Evolutionary conservation across 768 basidiomycete species (phyloP), one percentile per base, ranked within the genome.

Genomic region (Tephrocybe sp.): DNA sequence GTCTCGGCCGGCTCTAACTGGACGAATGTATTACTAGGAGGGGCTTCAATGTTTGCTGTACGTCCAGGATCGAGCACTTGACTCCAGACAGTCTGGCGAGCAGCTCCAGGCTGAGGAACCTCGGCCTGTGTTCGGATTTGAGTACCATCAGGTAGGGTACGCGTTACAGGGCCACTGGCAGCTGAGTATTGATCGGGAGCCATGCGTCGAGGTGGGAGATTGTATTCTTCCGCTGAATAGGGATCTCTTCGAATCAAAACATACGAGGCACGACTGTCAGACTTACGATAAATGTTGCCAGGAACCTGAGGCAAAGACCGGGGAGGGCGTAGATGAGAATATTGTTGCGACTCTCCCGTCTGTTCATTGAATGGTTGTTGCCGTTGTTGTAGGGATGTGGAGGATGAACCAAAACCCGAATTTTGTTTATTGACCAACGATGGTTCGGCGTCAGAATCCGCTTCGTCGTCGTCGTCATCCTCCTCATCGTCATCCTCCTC

Each of bases 41-140:
- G 47, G 10, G 64, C 61, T 30, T 75, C 77, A 34, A 63, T 70
- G 53, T 69, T 61, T 15, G 69, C 67, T 36, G 76, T 72, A 34
- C 75, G 78, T 22, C 80, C 77, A 36, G 84, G 76, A 49, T 94
- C 89, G 54, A 94, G 82, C 39, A 88, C 90, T 63, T 91, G 86
- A 60, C 88, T 93, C 94, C 94, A 97, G 49, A 94, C 77, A 41
- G 72, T 80, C 47, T 88, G 86, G 37, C 87, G 79, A 23, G 80
- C 69, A 38, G 80, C 68, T 44, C 78, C 77, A 27, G 71, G 75
- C 19, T 74, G 71, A 29, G 79, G 76, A 49, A 74, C 69, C 5
- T 83, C 80, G 16, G 81, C 73, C 50, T 84, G 82, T 13, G 73
- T 75, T 15, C 78, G 80, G 29, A 76, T 64, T 50, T 73, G 77